Base-by-base conservation (phyloP, 179 eudicot species). In the Silene coronaria region DNA sequence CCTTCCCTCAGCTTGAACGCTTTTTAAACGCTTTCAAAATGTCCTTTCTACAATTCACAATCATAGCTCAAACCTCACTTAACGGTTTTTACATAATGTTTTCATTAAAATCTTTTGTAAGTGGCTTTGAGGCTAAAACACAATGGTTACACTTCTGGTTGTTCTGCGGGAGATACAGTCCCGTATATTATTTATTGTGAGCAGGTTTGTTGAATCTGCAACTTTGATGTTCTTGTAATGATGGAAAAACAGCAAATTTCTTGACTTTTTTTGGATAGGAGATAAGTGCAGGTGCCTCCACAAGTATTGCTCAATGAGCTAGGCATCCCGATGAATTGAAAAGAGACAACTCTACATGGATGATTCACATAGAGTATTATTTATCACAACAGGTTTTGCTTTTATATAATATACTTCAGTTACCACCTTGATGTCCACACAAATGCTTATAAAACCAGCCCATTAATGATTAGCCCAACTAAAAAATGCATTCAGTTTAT, bases 311-410 rank as follows among this genome's bases (percentile, higher is more conserved):
- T 79, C 97, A 91, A 85, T 91, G 99, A 45, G 99, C 99, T 69
- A 92, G 99, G 84, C 99, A 95, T 84, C 99, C 97, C 67, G 97
- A 92, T 75, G 99, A 92, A 84, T 76, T 95, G 84, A 86, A 82
- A 73, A 84, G 53, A 66, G 92, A 86, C 77, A 88, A 88, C 71
- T 90, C 83, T 27, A 91, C 88, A 66, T 92, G 97, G 97, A 89
- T 92, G 84, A 84, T 95, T 77, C 97, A 95, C 82, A 89, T 95
- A 71, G 87, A 91, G 77, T 95, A 95, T 85, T 95, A 95, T 81
- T 86, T 95, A 27, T 88, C 97, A 16, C 99, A 95, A 80, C 98
- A 94, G 97, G 98, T 92, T 42, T 65, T 76, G 34, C 38, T 77
- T 78, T 71, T 60, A n/a, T n/a, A n/a, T n/a, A n/a, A n/a, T n/a